Evolutionary conservation across 345 rosid genomes (phyloP).

Genomic region (Excoecaria cochinchinensis): DNA sequence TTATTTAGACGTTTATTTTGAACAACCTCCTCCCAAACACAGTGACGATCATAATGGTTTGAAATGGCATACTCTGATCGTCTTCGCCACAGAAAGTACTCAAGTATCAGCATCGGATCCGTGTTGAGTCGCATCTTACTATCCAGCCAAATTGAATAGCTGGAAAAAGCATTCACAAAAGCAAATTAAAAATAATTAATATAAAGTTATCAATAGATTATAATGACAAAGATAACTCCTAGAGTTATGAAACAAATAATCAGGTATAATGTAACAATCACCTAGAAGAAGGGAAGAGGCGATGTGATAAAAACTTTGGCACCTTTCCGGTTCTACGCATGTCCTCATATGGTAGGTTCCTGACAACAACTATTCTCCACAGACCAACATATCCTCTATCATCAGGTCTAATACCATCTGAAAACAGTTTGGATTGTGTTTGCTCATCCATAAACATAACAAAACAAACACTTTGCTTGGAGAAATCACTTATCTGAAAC

Average conservation of each 20-base stretch:
- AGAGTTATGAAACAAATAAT: conserved; percentile 22
- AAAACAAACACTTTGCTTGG: conserved; percentile 77
- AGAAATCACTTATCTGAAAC: conserved; percentile 80
- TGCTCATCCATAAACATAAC: conserved; percentile 89
- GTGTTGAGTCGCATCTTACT: conserved; percentile 84
- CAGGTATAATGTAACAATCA: conserved; percentile 29
- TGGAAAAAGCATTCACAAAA: conserved; percentile 26
- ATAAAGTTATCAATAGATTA: conserved; percentile 14
- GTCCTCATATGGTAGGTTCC: conserved; percentile 70
- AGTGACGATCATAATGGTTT: conserved; percentile 89
- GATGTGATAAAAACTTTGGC: conserved; percentile 87
- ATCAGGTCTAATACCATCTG: conserved; percentile 75
- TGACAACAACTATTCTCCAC: conserved; percentile 80
- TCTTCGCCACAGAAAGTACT: conserved; percentile 79
- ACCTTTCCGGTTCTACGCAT: conserved; percentile 91
- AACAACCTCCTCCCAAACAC: conserved; percentile 93
- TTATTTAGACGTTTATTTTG: conserved; percentile 81
- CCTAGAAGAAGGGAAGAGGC: conserved; percentile 94
- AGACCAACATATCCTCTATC: conserved; percentile 70
- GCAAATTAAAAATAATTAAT: conserved; percentile 6
- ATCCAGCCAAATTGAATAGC: conserved; percentile 95
- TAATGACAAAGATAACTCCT: conserved; percentile 11
- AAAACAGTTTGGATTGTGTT: conserved; percentile 66
- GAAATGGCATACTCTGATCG: conserved; percentile 91
- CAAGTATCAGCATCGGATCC: conserved; percentile 80